phyloP scores from a whole-genome alignment of 2,329 filamentous ascomycete genomes.

The Epichloe typhina region DNA sequence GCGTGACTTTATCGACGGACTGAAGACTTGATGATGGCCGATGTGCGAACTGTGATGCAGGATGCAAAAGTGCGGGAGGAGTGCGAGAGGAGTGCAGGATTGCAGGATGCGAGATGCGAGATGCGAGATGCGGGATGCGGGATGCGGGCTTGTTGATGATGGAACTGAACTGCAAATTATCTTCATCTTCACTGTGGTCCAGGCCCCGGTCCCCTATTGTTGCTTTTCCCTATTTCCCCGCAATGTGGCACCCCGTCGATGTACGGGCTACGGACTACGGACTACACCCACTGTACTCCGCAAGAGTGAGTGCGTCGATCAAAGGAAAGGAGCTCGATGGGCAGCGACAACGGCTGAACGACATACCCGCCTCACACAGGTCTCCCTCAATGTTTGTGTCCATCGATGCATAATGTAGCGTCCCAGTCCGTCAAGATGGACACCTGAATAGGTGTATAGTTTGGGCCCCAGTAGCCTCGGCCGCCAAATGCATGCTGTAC shows the following conservation, averaged over 20 bases:
- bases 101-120: no score
- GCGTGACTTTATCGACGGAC: conserved; percentile 1
- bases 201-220: neutral
- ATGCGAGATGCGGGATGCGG: neutral
- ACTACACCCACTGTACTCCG: neutral
- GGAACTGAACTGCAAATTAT: neutral
- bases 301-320: neutral
- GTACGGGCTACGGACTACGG: no score
- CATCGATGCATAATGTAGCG: no score
- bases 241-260: neutral
- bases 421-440: no score
- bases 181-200: neutral
- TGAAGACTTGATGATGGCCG: neutral
- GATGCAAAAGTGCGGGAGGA: neutral
- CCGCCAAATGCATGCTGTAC: no score
- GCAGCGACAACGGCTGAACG: no score
- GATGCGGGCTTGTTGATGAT: neutral
- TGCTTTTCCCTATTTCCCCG: conserved; percentile 1
- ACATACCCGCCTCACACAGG: no score
- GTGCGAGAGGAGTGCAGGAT: no score
- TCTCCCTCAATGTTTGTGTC: no score
- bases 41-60: neutral
- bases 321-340: neutral
- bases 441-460: no score
- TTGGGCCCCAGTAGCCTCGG: no score